Conservation (phyloP, 202 grass and related monocot species). For the Musa balbisiana region DNA sequence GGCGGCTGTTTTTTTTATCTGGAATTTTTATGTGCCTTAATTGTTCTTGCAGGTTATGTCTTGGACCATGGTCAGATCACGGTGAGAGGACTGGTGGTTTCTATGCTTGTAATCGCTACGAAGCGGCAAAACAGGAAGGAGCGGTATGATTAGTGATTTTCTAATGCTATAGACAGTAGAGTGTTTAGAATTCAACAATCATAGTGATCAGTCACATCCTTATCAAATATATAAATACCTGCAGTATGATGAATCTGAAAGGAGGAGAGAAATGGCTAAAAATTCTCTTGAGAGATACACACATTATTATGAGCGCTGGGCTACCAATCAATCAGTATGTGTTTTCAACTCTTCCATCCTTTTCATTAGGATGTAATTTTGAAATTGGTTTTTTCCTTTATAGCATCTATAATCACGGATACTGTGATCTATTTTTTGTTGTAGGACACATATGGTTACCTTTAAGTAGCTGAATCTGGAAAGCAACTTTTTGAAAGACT, state of each 20-base stretch:
- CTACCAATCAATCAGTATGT: conserved; percentile 98
- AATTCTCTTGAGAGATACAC: conserved; percentile 99
- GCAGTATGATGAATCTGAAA: conserved; percentile 99
- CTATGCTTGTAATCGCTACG: conserved; percentile 98
- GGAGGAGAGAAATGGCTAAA: conserved; percentile 99
- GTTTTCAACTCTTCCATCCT: neutral
- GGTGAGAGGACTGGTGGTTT: conserved; percentile 96
- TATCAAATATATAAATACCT: conserved; percentile 25
- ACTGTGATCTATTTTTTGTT: too few species aligned
- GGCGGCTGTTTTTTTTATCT: neutral
- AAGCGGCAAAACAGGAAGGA: conserved; percentile 98
- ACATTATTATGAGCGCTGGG: conserved; percentile 99
- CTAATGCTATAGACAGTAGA: neutral
- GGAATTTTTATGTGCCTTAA: conserved; percentile 13
- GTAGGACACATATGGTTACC: too few species aligned
- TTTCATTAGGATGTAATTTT: too few species aligned
- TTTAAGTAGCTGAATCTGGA: too few species aligned
- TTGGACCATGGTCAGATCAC: conserved; percentile 96
- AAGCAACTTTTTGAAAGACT: too few species aligned
- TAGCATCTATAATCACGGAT: too few species aligned
- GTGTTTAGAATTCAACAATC: conserved; percentile 10
- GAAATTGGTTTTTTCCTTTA: too few species aligned
- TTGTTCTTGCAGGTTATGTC: conserved; percentile 68
- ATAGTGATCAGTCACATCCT: conserved; percentile 11
- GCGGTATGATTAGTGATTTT: conserved; percentile 41